phyloP scores from a whole-genome alignment of 257 asterid genomes.

The Salvia splendens region DNA sequence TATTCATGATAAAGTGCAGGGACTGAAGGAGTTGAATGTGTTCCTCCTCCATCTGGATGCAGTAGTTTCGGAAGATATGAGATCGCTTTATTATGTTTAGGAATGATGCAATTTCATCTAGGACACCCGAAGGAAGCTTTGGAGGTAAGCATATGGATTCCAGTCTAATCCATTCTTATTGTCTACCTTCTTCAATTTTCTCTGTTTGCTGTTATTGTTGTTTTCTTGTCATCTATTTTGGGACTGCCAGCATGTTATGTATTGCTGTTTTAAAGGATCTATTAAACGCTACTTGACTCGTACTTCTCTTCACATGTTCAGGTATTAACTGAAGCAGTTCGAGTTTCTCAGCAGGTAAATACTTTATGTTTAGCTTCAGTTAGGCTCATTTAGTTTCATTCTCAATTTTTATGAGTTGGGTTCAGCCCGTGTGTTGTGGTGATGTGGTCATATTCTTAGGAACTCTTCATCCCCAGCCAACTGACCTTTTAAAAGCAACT shows the following conservation, averaged over 20 bases:
- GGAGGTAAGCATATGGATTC: constrained; percentile 58
- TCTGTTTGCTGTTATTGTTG: constrained; percentile 22
- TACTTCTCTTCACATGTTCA: constrained; percentile 38
- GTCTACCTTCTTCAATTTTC: constrained; percentile 24
- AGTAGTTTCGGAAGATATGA: constrained; percentile 80
- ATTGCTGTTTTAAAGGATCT: constrained; percentile 17
- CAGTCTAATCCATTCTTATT: constrained; percentile 17
- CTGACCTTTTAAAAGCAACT: not conserved
- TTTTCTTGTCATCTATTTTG: constrained; percentile 20
- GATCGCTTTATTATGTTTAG: constrained; percentile 84
- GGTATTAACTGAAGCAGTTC: constrained; percentile 95
- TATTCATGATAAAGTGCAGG: constrained; percentile 90
- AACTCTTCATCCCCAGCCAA: constrained; percentile 1
- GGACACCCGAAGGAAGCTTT: constrained; percentile 94
- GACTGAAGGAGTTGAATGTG: constrained; percentile 84
- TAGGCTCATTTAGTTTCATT: not conserved
- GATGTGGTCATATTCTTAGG: not conserved
- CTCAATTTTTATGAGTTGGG: constrained; percentile 24
- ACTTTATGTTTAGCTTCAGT: constrained; percentile 10
- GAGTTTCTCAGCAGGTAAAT: constrained; percentile 92
- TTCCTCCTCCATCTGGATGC: constrained; percentile 64
- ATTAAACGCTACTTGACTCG: constrained; percentile 17
- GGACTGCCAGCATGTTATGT: not conserved
- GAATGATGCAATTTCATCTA: constrained; percentile 93
- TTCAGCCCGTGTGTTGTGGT: constrained; percentile 9